phyloP scores from a whole-genome alignment of 2,329 filamentous ascomycete genomes.

The Epichloe bromicola region DNA sequence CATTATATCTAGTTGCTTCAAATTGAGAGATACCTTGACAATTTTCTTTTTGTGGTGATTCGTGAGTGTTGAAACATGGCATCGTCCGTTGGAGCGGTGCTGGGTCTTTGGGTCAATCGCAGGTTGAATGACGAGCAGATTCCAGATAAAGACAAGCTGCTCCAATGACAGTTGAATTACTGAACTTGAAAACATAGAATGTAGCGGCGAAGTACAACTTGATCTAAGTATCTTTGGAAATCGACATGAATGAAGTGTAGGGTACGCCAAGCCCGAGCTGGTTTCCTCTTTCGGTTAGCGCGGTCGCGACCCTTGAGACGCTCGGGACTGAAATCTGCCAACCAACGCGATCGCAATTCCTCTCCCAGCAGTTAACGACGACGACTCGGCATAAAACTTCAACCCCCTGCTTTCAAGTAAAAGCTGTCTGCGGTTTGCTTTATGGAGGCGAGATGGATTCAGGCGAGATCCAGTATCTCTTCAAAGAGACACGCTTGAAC shows the following conservation, averaged over 20 bases:
- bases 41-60: too few relatives aligned
- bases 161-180: too few relatives aligned
- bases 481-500: constrained; percentile 78
- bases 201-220: neutral
- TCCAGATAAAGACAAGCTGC: too few relatives aligned
- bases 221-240: neutral
- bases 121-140: too few relatives aligned
- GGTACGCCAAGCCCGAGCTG: constrained; percentile 14
- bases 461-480: constrained; percentile 51
- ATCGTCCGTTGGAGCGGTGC: too few relatives aligned
- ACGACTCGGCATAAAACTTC: neutral
- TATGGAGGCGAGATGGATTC: constrained; percentile 59
- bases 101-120: too few relatives aligned
- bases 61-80: too few relatives aligned
- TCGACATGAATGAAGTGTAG: neutral
- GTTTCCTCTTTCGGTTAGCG: constrained; percentile 25
- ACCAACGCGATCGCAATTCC: constrained; percentile 17
- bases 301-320: constrained; percentile 13
- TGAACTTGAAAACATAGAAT: too few relatives aligned
- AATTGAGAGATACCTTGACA: too few relatives aligned
- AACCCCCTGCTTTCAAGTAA: neutral
- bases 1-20: neutral
- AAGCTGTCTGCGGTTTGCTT: constrained; percentile 9
- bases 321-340: constrained; percentile 19
- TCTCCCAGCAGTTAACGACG: constrained; percentile 9